phyloP scores from a whole-genome alignment of 2,329 filamentous ascomycete genomes.

The Microdochium trichocladiopsis region DNA sequence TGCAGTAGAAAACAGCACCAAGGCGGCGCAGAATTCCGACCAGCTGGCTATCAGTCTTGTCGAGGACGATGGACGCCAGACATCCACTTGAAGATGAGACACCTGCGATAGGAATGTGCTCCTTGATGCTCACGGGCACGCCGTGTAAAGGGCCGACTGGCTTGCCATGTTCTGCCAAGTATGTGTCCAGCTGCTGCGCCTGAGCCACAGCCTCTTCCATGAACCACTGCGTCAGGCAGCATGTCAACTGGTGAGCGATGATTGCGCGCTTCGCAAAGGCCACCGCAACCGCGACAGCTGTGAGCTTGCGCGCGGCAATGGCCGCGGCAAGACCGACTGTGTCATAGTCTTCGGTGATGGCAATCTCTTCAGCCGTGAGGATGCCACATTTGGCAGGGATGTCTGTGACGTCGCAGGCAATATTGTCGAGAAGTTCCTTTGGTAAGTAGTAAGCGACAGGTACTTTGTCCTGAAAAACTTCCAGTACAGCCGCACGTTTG shows the following conservation, averaged over 20 bases:
- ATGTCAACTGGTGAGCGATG: slow-evolving; percentile 33
- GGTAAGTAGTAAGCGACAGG: not conserved
- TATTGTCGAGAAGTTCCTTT: slow-evolving; percentile 4
- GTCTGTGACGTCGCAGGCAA: slow-evolving; percentile 21
- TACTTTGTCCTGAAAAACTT: not conserved
- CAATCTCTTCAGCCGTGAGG: not conserved
- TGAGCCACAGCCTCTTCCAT: slow-evolving; percentile 13
- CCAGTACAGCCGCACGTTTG: not conserved
- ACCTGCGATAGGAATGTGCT: slow-evolving; percentile 50
- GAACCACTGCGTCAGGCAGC: slow-evolving; percentile 3
- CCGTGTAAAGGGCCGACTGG: slow-evolving; percentile 14
- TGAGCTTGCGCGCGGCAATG: slow-evolving; percentile 25
- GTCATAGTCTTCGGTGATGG: slow-evolving; percentile 1
- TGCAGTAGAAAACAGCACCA: not conserved
- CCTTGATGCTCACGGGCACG: slow-evolving; percentile 42
- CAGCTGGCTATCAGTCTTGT: slow-evolving; percentile 45
- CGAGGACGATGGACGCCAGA: slow-evolving; percentile 38
- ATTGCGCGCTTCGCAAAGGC: slow-evolving; percentile 38
- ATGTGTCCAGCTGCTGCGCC: slow-evolving; percentile 13
- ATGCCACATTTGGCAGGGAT: not conserved
- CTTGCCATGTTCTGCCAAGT: slow-evolving; percentile 5
- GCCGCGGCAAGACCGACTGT: slow-evolving; percentile 30
- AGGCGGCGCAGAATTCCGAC: slow-evolving; percentile 42
- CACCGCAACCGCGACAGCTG: slow-evolving; percentile 28
- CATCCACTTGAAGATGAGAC: slow-evolving; percentile 44